phyloP scores from a whole-genome alignment of 306 rosid species.

The Quercus glauca region DNA sequence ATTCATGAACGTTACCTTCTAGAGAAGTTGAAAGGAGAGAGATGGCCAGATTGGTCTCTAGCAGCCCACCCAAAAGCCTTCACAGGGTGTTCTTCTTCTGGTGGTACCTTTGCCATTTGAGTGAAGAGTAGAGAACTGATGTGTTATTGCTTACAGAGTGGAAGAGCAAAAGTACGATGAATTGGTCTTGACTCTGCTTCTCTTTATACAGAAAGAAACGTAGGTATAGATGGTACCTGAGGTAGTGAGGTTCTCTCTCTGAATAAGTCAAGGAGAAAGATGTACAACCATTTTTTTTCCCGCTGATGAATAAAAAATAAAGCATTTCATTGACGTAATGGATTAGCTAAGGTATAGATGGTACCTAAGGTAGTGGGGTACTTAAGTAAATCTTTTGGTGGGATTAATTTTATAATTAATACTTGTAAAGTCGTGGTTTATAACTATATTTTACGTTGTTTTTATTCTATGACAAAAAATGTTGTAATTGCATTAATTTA shows the following conservation, averaged over 20 bases:
- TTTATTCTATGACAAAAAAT: too few relatives aligned
- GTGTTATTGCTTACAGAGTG: neutral
- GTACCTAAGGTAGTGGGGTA: too few relatives aligned
- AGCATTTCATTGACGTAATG: neutral
- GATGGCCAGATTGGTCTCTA: constrained; percentile 30
- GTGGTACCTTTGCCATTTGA: constrained; percentile 13
- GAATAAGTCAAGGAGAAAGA: too few relatives aligned
- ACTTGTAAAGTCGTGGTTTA: too few relatives aligned
- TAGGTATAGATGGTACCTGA: neutral
- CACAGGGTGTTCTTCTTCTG: constrained; percentile 35
- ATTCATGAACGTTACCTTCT: constrained; percentile 28
- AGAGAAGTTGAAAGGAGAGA: constrained; percentile 42
- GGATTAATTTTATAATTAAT: too few relatives aligned
- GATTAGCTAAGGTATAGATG: neutral
- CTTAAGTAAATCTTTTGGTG: too few relatives aligned
- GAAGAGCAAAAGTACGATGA: neutral
- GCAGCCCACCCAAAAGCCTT: constrained; percentile 54
- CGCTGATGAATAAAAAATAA: too few relatives aligned
- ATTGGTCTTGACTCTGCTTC: neutral
- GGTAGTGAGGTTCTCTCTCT: too few relatives aligned
- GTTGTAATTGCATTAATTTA: too few relatives aligned
- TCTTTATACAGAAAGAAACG: neutral
- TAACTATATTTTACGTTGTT: too few relatives aligned
- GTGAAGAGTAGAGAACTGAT: neutral
- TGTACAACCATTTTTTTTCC: neutral